Percentiles rank a stretch among this genome's conserved stretches.
phyloP scores from a whole-genome alignment of 768 basidiomycete species.

The Galerina marginata region DNA sequence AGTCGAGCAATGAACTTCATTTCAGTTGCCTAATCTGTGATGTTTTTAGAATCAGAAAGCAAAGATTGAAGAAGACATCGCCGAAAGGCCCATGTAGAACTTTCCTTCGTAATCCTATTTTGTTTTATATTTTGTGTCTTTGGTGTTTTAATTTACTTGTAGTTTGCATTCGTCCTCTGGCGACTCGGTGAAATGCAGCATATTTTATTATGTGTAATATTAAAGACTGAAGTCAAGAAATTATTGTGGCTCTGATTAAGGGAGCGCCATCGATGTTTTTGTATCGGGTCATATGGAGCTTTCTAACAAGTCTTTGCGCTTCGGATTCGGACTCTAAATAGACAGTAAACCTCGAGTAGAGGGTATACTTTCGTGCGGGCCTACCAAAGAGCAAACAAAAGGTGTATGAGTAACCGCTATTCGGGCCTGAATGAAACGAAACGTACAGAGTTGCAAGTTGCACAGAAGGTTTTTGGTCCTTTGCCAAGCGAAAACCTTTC shows the following conservation, averaged over 20 bases:
- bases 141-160: constrained; percentile 6
- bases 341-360: constrained; percentile 60
- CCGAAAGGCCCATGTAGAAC: constrained; percentile 66
- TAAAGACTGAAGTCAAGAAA: constrained; percentile 41
- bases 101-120: constrained; percentile 10
- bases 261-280: constrained; percentile 25
- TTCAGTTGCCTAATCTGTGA: constrained; percentile 6
- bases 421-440: not conserved
- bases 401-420: not conserved
- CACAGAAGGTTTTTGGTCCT: constrained; percentile 36
- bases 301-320: constrained; percentile 70
- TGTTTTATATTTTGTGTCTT: constrained; percentile 31
- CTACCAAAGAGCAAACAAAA: constrained; percentile 24
- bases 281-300: constrained; percentile 62
- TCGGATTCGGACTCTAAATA: constrained; percentile 63
- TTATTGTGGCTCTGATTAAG: constrained; percentile 30
- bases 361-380: constrained; percentile 42
- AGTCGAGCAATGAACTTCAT: constrained; percentile 23
- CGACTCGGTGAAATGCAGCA: not conserved
- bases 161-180: not conserved
- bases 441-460: constrained; percentile 57
- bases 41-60: constrained; percentile 57
- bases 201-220: not conserved
- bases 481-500: constrained; percentile 48
- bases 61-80: constrained; percentile 66